A percentile compares a stretch with the other conserved stretches of the same genome.
Evolutionary conservation across 148 eudicot species (phyloP).

Genomic region (Vaccinium darrowii): DNA sequence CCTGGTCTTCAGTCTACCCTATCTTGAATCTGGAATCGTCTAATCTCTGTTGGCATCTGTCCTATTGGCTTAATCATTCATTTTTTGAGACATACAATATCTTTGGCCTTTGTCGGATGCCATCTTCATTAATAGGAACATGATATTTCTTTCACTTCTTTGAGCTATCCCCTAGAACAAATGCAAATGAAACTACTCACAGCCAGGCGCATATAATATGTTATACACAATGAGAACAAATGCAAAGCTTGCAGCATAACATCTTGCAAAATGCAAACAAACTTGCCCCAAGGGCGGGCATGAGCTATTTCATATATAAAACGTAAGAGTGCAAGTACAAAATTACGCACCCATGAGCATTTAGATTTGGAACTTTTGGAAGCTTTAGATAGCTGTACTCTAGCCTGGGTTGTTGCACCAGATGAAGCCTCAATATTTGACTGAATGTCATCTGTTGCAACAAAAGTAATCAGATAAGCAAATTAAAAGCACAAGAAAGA

Average conservation of each 20-base stretch:
- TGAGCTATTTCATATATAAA: neutral
- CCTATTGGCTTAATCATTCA: neutral
- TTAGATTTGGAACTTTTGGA: slow-evolving; percentile 61
- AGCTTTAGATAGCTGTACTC: slow-evolving; percentile 56
- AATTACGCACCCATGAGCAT: slow-evolving; percentile 50
- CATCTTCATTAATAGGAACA: neutral
- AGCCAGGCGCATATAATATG: neutral
- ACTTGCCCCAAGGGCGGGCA: neutral
- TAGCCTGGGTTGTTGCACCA: slow-evolving; percentile 60
- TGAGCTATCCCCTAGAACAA: neutral
- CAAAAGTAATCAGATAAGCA: slow-evolving; percentile 3
- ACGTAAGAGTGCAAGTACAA: neutral
- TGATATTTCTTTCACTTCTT: slow-evolving; percentile 9
- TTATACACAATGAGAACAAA: neutral
- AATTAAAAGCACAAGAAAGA: neutral
- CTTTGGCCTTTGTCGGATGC: slow-evolving; percentile 6
- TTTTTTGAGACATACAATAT: neutral
- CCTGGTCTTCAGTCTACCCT: no score
- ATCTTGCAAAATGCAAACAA: neutral
- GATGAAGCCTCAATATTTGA: slow-evolving; percentile 58
- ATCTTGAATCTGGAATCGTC: no score
- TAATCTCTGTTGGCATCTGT: no score
- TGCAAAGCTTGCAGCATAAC: neutral
- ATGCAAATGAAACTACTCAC: neutral
- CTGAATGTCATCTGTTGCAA: slow-evolving; percentile 51